Conservation (phyloP, 1,284 basidiomycete genomes). For the Leccinum fuscescens region DNA sequence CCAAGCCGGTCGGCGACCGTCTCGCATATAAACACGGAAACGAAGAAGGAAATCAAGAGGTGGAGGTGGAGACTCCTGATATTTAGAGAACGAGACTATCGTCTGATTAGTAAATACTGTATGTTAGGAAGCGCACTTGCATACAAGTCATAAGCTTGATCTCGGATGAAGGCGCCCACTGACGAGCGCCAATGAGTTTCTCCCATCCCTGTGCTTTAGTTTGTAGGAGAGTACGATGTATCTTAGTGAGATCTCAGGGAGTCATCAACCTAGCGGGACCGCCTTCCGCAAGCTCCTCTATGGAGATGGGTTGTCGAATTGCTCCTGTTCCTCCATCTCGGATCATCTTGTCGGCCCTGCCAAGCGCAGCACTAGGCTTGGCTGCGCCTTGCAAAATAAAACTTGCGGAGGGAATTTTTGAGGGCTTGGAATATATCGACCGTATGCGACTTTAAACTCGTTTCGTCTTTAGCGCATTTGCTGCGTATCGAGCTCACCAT, state of each 20-base stretch:
- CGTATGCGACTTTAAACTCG: conserved; percentile 58
- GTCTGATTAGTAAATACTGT: too few species aligned
- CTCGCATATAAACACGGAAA: too few species aligned
- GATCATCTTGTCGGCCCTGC: conserved; percentile 30
- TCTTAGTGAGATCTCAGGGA: conserved; percentile 70
- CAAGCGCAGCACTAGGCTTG: conserved; percentile 61
- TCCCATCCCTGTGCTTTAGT: conserved; percentile 78
- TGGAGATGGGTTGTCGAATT: conserved; percentile 70
- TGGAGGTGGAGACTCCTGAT: too few species aligned
- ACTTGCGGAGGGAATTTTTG: conserved; percentile 77
- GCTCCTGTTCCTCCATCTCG: conserved; percentile 80
- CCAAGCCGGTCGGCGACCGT: too few species aligned
- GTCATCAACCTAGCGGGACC: conserved; percentile 22
- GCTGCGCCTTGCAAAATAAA: conserved; percentile 73
- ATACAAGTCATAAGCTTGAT: too few species aligned
- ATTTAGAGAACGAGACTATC: too few species aligned
- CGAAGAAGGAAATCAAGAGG: too few species aligned
- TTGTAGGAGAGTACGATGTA: conserved; percentile 86
- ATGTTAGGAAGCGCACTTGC: too few species aligned
- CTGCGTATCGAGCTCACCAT: conserved; percentile 28
- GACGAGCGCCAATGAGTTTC: conserved; percentile 65
- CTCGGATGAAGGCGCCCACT: too few species aligned
- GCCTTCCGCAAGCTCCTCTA: conserved; percentile 88
- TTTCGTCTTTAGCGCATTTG: conserved; percentile 1
- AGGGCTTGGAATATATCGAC: conserved; percentile 81